Conservation (phyloP, 225 moss, liverwort and hornwort species). For the Straminergon stramineum region DNA sequence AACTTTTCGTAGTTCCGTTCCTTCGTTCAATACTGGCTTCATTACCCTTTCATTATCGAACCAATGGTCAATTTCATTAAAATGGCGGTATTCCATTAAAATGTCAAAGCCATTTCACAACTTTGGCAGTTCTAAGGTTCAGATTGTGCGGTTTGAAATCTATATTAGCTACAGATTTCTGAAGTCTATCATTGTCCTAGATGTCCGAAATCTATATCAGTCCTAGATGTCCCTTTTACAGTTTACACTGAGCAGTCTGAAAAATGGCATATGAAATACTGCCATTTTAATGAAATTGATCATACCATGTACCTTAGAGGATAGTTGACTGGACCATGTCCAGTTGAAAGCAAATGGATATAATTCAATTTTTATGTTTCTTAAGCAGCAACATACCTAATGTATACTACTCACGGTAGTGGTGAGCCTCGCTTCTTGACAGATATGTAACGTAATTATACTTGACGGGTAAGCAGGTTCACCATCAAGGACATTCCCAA, state of each 20-base stretch:
- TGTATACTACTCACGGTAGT: neutral
- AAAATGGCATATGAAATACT: too few relatives aligned
- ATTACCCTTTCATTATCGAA: neutral
- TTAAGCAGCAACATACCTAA: neutral
- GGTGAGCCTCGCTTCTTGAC: neutral
- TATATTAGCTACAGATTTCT: too few relatives aligned
- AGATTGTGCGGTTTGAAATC: too few relatives aligned
- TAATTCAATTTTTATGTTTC: neutral
- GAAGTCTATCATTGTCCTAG: too few relatives aligned
- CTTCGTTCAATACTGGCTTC: neutral
- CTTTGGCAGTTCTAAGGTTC: too few relatives aligned
- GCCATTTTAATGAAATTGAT: too few relatives aligned
- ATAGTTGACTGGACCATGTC: neutral
- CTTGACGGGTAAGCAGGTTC: conserved; percentile 14
- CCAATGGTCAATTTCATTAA: neutral
- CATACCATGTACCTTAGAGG: neutral
- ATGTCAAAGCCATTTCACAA: too few relatives aligned
- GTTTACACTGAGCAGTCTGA: too few relatives aligned
- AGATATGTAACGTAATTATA: neutral
- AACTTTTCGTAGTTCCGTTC: neutral
- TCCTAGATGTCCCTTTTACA: too few relatives aligned
- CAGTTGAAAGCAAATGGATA: neutral
- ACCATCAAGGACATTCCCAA: conserved; percentile 53
- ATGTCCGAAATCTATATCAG: too few relatives aligned
- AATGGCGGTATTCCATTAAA: too few relatives aligned